phyloP scores from a whole-genome alignment of 768 basidiomycete species.

The Tulasnella sp. region DNA sequence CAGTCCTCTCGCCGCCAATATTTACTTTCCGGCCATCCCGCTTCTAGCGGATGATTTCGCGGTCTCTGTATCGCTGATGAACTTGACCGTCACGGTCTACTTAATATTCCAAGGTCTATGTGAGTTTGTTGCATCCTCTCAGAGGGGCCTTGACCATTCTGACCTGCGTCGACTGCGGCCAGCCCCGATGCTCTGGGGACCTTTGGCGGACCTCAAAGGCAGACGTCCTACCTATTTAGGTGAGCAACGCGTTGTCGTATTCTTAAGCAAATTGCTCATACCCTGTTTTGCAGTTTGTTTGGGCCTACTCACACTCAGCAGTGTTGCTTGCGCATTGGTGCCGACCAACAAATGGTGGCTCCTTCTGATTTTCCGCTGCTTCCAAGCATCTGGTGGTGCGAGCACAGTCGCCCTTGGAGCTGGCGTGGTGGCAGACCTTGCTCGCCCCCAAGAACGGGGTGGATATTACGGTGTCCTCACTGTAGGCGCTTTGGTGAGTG shows the following conservation, averaged over 20 bases:
- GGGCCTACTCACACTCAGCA: slow-evolving; percentile 58
- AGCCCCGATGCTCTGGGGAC: slow-evolving; percentile 38
- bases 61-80: slow-evolving; percentile 35
- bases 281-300: slow-evolving; percentile 54
- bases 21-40: slow-evolving; percentile 40
- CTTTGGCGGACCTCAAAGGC: slow-evolving; percentile 31
- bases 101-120: slow-evolving; percentile 32
- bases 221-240: slow-evolving; percentile 30
- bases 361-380: slow-evolving; percentile 69
- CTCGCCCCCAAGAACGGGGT: slow-evolving; percentile 69
- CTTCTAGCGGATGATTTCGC: slow-evolving; percentile 35
- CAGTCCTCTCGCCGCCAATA: slow-evolving; percentile 36
- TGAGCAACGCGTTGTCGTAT: not conserved
- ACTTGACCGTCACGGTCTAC: slow-evolving; percentile 38
- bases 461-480: slow-evolving; percentile 58
- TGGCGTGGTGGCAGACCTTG: slow-evolving; percentile 76
- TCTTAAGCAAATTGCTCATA: not conserved
- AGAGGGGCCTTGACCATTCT: not conserved
- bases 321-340: slow-evolving; percentile 56
- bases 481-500: slow-evolving; percentile 1
- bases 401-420: slow-evolving; percentile 74
- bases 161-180: not conserved
- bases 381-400: slow-evolving; percentile 76
- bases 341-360: slow-evolving; percentile 69
- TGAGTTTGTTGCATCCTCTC: not conserved